Percentiles rank a stretch among this genome's conserved stretches.
phyloP scores from a whole-genome alignment of 768 basidiomycete species.

The Naganishia vaughanmartiniae region DNA sequence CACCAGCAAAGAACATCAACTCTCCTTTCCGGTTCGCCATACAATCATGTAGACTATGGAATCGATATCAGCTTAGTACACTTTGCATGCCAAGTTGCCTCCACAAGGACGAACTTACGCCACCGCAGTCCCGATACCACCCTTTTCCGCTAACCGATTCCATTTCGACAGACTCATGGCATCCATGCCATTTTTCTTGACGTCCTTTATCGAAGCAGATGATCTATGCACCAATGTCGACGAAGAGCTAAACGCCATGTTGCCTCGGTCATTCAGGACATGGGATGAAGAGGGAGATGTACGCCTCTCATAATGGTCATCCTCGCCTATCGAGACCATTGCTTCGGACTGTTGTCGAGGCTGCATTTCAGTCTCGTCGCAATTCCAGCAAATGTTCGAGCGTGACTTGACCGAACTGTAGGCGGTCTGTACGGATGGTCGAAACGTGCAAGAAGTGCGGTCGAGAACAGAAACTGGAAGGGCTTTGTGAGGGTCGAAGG shows the following conservation, averaged over 20 bases:
- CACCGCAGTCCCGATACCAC: conserved; percentile 28
- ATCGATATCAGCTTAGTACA: neutral
- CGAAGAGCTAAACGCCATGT: neutral
- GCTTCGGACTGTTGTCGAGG: neutral
- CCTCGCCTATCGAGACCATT: neutral
- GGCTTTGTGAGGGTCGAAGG: no score
- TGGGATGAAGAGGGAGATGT: neutral
- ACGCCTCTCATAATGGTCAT: neutral
- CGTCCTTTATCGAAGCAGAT: neutral
- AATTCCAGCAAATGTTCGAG: neutral
- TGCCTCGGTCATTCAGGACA: neutral
- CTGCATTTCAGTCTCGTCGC: neutral
- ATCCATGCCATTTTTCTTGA: conserved; percentile 22
- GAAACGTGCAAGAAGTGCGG: neutral
- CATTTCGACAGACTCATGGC: conserved; percentile 25
- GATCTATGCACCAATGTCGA: neutral
- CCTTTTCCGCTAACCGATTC: conserved; percentile 27
- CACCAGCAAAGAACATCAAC: conserved; percentile 32
- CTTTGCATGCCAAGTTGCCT: neutral
- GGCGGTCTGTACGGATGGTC: neutral
- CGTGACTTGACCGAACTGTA: neutral
- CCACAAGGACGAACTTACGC: conserved; percentile 31
- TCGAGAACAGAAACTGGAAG: no score
- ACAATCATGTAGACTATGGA: conserved; percentile 9
- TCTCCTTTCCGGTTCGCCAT: conserved; percentile 27